phyloP scores from a whole-genome alignment of 208 protist species.

The Trypanosomatidae sp. region DNA sequence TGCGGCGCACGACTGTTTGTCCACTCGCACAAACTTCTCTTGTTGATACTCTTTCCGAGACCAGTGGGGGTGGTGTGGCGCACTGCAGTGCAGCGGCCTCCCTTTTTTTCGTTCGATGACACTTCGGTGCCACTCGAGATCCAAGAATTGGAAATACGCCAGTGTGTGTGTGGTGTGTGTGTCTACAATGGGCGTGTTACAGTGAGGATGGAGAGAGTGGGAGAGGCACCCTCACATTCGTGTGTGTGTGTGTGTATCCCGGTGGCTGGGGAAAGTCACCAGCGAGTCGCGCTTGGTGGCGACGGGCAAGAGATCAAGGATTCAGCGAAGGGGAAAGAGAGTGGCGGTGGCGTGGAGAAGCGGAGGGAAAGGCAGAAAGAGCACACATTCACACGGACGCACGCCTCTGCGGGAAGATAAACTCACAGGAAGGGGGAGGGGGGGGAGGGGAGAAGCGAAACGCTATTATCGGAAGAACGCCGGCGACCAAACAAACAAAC shows the following conservation, averaged over 20 bases:
- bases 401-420: constrained; percentile 2
- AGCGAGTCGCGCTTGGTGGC: not conserved
- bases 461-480: constrained; percentile 5
- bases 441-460: not conserved
- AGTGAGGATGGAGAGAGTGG: constrained; percentile 1
- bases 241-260: constrained; percentile 13
- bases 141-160: too few relatives aligned
- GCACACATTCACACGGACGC: not conserved
- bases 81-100: not conserved
- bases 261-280: not conserved
- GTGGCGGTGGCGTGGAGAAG: not conserved
- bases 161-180: constrained; percentile 5
- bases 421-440: constrained; percentile 5
- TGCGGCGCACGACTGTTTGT: not conserved
- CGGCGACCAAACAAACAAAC: constrained; percentile 5
- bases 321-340: not conserved
- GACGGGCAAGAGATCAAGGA: not conserved
- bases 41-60: too few relatives aligned
- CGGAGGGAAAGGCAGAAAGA: not conserved
- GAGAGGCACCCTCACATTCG: constrained; percentile 6
- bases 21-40: too few relatives aligned
- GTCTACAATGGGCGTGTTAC: not conserved
- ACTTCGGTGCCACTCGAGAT: constrained; percentile 3
- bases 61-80: too few relatives aligned
- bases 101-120: constrained; percentile 6